A percentile compares a stretch with the other conserved stretches of the same genome.
Evolutionary conservation across 352 stramenopile species (phyloP).

Genomic region (Pythium aquatile): DNA sequence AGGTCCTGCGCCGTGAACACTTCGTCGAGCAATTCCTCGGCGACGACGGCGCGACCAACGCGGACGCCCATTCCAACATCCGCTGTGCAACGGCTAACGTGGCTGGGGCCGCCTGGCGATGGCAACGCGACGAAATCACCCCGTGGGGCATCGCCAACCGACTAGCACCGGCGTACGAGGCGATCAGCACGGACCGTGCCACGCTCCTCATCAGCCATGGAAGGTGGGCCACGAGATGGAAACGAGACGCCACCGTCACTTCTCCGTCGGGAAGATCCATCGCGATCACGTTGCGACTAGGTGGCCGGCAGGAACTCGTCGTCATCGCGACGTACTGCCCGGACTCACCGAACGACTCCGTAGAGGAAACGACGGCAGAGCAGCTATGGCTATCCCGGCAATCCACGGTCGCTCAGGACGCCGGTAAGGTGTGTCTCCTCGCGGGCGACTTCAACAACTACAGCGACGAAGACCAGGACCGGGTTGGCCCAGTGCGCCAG

Average conservation of each 20-base stretch:
- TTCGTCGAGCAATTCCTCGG: not conserved
- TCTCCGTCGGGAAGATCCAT: not conserved
- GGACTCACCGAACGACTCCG: not conserved
- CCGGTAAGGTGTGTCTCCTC: not conserved
- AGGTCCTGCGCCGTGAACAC: not conserved
- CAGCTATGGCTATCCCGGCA: not conserved
- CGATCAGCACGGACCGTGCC: not conserved
- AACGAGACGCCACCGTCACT: not conserved
- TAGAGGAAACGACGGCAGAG: not conserved
- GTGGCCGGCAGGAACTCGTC: not conserved
- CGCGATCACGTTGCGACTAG: not conserved
- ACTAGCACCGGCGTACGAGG: not conserved
- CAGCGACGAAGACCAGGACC: not conserved
- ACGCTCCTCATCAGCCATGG: not conserved
- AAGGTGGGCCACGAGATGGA: not conserved
- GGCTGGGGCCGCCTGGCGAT: not conserved
- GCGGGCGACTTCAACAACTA: constrained; percentile 5
- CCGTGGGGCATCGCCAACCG: not conserved
- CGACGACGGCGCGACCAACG: not conserved
- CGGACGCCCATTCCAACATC: not conserved
- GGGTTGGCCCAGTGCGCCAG: not conserved
- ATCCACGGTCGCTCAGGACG: not conserved
- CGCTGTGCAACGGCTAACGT: not conserved
- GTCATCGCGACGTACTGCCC: not conserved
- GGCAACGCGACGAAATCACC: not conserved